Conservation (phyloP, 2,329 filamentous ascomycete species). For the Trichoderma sp. region DNA sequence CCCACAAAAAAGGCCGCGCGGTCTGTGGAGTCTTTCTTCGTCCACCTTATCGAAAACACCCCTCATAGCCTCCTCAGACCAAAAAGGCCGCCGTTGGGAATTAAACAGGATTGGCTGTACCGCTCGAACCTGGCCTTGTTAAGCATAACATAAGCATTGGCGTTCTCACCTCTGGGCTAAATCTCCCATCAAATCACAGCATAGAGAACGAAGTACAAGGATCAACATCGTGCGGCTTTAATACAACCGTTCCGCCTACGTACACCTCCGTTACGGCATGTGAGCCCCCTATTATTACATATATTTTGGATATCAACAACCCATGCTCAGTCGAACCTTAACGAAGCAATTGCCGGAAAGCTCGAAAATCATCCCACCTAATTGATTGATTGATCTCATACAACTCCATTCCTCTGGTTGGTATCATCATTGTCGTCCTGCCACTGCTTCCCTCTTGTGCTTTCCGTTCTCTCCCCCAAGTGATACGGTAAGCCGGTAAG, state of each 20-base stretch:
- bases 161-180: neutral
- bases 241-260: neutral
- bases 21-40: neutral
- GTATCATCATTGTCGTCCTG: neutral
- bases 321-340: neutral
- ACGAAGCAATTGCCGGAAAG: neutral
- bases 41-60: neutral
- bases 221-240: neutral
- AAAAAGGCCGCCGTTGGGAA: neutral
- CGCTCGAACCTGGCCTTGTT: neutral
- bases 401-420: neutral
- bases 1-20: conserved; percentile 1
- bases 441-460: neutral
- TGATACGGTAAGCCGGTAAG: neutral
- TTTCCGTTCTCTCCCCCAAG: neutral
- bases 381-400: neutral
- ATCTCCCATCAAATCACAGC: neutral
- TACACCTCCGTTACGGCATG: neutral
- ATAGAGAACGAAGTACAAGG: no score
- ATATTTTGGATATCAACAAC: neutral
- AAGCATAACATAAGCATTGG: neutral
- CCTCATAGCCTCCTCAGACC: neutral
- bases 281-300: neutral
- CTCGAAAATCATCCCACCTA: neutral
- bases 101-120: neutral